Evolutionary conservation across 2,329 filamentous ascomycete species (phyloP), one percentile per base, ranked within the genome.

Genomic region (Lecanicillium sp.): DNA sequence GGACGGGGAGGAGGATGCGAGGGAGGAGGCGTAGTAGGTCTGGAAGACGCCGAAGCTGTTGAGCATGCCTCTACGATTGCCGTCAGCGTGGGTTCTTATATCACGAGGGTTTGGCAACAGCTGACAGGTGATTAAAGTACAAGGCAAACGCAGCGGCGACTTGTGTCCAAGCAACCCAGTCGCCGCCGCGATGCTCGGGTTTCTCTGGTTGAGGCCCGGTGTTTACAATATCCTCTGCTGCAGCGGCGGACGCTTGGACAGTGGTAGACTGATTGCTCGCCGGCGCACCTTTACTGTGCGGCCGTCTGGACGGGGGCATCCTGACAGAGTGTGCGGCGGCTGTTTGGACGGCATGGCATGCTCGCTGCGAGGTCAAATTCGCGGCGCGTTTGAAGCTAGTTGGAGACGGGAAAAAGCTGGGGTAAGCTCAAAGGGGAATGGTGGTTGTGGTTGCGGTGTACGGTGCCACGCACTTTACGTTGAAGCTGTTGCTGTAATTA

Each of bases 21-120:
- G 50, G 19, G 52, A 30, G 6, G 42, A 41, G 12, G 59, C 52
- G 56, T 69, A 71, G 51, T 66, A 62, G 5, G 58, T 50, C 48
- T 67, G 62, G 46, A 61, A 68, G 26, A 63, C 60, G 23, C 67
- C 68, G 27, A 64, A 68, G n/a, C 59, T 60, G 52, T 66, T 65
- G 20, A 62, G 53, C 3, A 65, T 56, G 21, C 66, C 65, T 51
- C 62, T 64, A 8, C 33, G 20, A 50, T n/a, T n/a, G 29, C 17
- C 4, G 19, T 23, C 20, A 33, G 29, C 43, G n/a, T 17, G 36
- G 30, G 29, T 47, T 47, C 42, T 5, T 12, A 15, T 29, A 15
- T 50, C 21, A 32, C 17, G 14, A 5, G 7, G 3, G 14, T 29
- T 30, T 20, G 4, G 9, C 10, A 2, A 24, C 41, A 11, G n/a